phyloP scores from a whole-genome alignment of 768 basidiomycete species.

The Hydnomerulius pinastri region DNA sequence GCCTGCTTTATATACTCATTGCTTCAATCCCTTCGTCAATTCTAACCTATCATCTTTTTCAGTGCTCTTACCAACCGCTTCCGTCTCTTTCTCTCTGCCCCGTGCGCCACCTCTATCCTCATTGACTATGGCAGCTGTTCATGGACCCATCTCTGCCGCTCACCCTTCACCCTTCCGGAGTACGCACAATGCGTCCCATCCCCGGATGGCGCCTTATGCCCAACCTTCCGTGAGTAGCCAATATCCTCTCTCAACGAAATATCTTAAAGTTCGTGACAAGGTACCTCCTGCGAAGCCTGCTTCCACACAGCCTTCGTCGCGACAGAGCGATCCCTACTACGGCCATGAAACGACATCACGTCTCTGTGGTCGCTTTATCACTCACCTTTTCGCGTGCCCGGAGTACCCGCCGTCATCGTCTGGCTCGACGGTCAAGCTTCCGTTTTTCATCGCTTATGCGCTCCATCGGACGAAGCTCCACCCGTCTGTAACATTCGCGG shows the following conservation, averaged over 20 bases:
- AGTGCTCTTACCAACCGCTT: constrained; percentile 6
- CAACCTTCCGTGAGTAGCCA: constrained; percentile 25
- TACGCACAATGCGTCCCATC: constrained; percentile 26
- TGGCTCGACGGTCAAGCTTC: constrained; percentile 38
- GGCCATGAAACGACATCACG: constrained; percentile 76
- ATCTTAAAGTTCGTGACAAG: constrained; percentile 10
- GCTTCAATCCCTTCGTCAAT: constrained; percentile 11
- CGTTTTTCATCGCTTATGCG: constrained; percentile 67
- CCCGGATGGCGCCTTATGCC: constrained; percentile 26
- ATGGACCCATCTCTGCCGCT: constrained; percentile 26
- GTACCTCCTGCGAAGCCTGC: constrained; percentile 29
- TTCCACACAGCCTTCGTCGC: constrained; percentile 29
- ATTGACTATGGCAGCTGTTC: constrained; percentile 32
- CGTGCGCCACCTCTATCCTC: constrained; percentile 21
- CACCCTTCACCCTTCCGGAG: constrained; percentile 33
- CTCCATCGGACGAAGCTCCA: constrained; percentile 69
- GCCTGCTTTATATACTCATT: constrained; percentile 27
- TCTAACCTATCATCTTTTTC: constrained; percentile 21
- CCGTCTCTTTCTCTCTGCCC: background rate
- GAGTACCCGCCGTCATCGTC: constrained; percentile 62
- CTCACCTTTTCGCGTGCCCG: constrained; percentile 84
- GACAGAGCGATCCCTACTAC: constrained; percentile 31
- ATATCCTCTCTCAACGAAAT: background rate
- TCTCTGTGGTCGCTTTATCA: constrained; percentile 77
- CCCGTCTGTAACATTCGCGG: constrained; percentile 45